Conservation (phyloP, 257 asterid genomes). For the Handroanthus guayacan region DNA sequence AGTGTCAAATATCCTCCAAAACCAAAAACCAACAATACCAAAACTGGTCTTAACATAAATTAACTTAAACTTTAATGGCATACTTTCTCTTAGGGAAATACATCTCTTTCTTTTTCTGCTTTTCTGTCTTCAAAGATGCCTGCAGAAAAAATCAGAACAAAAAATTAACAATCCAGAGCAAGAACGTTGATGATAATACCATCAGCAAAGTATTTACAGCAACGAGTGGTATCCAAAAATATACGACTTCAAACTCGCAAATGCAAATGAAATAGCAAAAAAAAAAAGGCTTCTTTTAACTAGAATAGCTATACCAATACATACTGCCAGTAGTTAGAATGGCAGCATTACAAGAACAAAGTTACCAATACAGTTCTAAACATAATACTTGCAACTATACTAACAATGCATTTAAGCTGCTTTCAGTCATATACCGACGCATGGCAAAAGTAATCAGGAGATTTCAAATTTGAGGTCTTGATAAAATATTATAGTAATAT, state of each 20-base stretch:
- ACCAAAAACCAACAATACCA: slow-evolving; percentile 9
- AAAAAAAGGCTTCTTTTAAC: neutral
- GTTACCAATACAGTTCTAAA: neutral
- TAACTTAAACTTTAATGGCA: slow-evolving; percentile 66
- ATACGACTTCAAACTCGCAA: neutral
- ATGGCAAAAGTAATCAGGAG: neutral
- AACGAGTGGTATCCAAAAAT: neutral
- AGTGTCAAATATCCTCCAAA: slow-evolving; percentile 13
- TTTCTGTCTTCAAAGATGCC: slow-evolving; percentile 77
- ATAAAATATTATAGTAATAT: neutral
- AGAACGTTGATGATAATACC: neutral
- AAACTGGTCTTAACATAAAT: neutral
- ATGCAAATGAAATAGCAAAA: neutral
- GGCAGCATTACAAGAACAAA: neutral
- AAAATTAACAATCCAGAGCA: neutral
- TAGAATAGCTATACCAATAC: neutral
- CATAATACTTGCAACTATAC: no score
- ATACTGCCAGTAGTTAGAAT: neutral
- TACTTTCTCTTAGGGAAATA: slow-evolving; percentile 78
- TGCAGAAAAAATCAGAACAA: slow-evolving; percentile 30
- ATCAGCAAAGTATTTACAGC: neutral
- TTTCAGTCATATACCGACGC: neutral
- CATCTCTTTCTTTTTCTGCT: slow-evolving; percentile 76
- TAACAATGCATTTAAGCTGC: neutral
- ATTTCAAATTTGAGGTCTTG: neutral